Conservation (phyloP, 1,139 yeast genomes). For the Lodderomyces theae region DNA sequence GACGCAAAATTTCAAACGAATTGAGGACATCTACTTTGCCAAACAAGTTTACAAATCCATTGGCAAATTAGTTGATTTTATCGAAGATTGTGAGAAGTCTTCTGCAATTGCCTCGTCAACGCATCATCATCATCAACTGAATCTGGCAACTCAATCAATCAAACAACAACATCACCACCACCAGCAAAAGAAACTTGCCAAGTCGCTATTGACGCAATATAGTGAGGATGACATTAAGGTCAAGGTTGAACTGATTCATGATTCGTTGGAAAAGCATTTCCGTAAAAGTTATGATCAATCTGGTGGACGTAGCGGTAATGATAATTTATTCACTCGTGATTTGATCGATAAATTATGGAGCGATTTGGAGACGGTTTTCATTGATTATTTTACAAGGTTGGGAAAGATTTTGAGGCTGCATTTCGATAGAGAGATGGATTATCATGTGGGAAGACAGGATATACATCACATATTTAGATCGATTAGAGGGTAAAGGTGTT, state of each 20-base stretch:
- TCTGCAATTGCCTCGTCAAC: neutral
- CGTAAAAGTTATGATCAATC: conserved; percentile 2
- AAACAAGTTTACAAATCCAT: conserved; percentile 44
- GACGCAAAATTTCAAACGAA: conserved; percentile 46
- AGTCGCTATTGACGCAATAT: conserved; percentile 31
- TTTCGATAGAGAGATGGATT: conserved; percentile 42
- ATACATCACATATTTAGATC: conserved; percentile 32
- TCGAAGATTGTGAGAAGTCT: conserved; percentile 27
- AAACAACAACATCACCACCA: conserved; percentile 1
- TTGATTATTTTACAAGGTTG: conserved; percentile 37
- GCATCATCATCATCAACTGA: neutral
- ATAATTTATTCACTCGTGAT: conserved; percentile 43
- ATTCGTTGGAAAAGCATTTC: conserved; percentile 61
- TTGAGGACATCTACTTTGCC: conserved; percentile 43
- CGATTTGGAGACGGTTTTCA: conserved; percentile 37
- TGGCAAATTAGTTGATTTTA: conserved; percentile 65
- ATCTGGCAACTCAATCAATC: neutral
- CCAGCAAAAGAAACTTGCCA: conserved; percentile 4
- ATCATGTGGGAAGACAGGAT: conserved; percentile 33
- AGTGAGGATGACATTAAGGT: conserved; percentile 56
- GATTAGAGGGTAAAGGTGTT: conserved; percentile 11
- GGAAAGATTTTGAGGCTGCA: conserved; percentile 34
- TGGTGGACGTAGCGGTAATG: conserved; percentile 24
- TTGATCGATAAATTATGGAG: conserved; percentile 45
- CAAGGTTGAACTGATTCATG: conserved; percentile 55